Conservation (phyloP, 495 filamentous ascomycete genomes). For the Tuber magnatum region DNA sequence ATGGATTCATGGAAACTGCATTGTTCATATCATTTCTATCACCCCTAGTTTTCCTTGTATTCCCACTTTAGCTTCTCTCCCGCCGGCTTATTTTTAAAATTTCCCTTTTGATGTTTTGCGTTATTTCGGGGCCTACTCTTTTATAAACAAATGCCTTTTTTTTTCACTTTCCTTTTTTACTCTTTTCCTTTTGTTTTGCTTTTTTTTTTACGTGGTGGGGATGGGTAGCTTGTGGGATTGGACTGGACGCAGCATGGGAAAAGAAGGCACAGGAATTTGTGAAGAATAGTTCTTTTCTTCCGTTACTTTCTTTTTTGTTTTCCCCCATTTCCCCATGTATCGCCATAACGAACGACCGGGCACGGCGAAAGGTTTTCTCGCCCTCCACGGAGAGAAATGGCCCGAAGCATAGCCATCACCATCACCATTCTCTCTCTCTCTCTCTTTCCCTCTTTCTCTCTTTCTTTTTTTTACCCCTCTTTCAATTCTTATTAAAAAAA, state of each 20-base stretch:
- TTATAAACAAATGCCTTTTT: neutral
- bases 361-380: neutral
- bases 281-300: neutral
- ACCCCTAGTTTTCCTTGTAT: neutral
- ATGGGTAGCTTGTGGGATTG: neutral
- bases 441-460: too few species aligned
- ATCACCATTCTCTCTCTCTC: too few species aligned
- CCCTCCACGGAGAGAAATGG: neutral
- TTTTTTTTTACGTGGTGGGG: neutral
- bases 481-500: neutral
- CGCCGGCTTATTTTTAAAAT: conserved; percentile 13
- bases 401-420: neutral
- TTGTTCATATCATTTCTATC: conserved; percentile 22
- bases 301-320: conserved; percentile 13
- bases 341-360: neutral
- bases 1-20: conserved; percentile 40
- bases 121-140: neutral
- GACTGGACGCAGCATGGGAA: neutral
- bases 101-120: conserved; percentile 1
- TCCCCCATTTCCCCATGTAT: conserved; percentile 17
- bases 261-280: neutral
- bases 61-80: neutral
- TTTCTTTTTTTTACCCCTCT: conserved; percentile 38
- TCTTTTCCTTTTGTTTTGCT: neutral
- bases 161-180: neutral